Base-by-base conservation (phyloP, 371 early-diverging fungal genomes). In the Rhizopus microsporus region DNA sequence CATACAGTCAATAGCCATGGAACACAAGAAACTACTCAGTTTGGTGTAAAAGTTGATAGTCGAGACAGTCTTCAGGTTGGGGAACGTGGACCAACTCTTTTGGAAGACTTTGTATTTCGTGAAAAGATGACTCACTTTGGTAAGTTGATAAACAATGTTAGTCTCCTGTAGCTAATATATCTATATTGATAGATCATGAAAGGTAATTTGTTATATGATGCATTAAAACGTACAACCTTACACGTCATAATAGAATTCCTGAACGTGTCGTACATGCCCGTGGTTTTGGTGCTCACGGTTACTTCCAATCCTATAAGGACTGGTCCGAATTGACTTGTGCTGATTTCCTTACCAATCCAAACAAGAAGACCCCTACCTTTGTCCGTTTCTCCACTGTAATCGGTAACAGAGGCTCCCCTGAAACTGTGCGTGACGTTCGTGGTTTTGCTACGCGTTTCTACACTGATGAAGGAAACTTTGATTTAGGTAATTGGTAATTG, bases 401-500 rank as follows among this genome's bases (percentile, higher is more conserved):
- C 16, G 82, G 84, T n/a, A 62, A 50, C n/a, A 44, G 67, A 9
- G 82, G 84, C 15, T 73, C 77, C 3, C 55, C 78, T 7, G 84
- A 84, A 58, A 79, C 82, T 7, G 82, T 73, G 1, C 69, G 85
- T 39, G 84, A 85, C 51, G 77, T 74, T 9, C 80, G 81, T 44
- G 86, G 86, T 4, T 85, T 85, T 57, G 81, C 86, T 31, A 59
- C 75, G 30, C 78, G 82, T 23, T 80, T 85, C 60, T 85, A 82
- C 57, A 85, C 86, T 0, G 82, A 81, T 4, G 83, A 85, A 66
- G 85, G 85, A 17, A 72, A 72, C 44, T 83, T 75, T 63, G 86
- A 75, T 57, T 33, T 74, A 23, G 23, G 23, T 23, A 23, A 23
- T 23, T 2, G 23, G 23, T 23, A 23, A 23, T 23, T 23, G 23